A percentile compares a stretch with the other conserved stretches of the same genome.
phyloP scores from a whole-genome alignment of 495 filamentous ascomycete species.

The Penicillium macrosclerotiorum region DNA sequence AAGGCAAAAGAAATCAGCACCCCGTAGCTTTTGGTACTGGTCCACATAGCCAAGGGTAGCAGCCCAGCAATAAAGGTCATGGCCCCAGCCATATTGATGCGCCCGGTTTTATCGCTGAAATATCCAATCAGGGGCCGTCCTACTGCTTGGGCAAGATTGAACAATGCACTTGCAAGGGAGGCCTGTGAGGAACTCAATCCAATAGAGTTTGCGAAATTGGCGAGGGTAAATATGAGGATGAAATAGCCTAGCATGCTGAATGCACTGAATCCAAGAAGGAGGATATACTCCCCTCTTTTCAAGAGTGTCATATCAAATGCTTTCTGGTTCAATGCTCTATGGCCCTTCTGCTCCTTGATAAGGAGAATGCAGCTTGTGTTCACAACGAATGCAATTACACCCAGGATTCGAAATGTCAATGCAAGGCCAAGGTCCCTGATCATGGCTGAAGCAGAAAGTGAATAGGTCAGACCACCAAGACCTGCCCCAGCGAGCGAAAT shows the following conservation, averaged over 20 bases:
- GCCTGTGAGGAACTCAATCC: conserved; percentile 63
- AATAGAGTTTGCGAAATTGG: conserved; percentile 63
- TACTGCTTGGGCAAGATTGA: conserved; percentile 64
- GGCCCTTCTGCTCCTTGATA: neutral
- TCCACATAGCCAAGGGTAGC: conserved; percentile 67
- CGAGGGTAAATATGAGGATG: conserved; percentile 68
- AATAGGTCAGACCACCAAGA: conserved; percentile 35
- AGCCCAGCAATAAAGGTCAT: conserved; percentile 61
- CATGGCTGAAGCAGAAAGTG: neutral
- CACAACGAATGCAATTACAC: neutral
- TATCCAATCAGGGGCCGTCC: conserved; percentile 69
- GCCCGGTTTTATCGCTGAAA: conserved; percentile 62
- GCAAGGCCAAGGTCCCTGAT: neutral
- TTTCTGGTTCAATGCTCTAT: neutral
- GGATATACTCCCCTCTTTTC: neutral
- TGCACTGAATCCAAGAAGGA: neutral
- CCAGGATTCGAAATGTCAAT: neutral
- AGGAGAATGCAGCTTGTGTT: neutral
- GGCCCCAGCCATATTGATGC: conserved; percentile 63
- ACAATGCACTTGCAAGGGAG: conserved; percentile 61
- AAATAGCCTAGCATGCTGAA: conserved; percentile 58
- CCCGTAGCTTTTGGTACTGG: conserved; percentile 57
- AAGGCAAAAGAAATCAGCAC: conserved; percentile 66
- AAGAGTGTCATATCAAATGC: neutral
- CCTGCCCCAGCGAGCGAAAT: conserved; percentile 49